These are phyloP conservation scores for Phoenix roebelenii DNA, from an alignment of 176 grass and related monocot genomes.

Conservation along the genomic window DNA sequence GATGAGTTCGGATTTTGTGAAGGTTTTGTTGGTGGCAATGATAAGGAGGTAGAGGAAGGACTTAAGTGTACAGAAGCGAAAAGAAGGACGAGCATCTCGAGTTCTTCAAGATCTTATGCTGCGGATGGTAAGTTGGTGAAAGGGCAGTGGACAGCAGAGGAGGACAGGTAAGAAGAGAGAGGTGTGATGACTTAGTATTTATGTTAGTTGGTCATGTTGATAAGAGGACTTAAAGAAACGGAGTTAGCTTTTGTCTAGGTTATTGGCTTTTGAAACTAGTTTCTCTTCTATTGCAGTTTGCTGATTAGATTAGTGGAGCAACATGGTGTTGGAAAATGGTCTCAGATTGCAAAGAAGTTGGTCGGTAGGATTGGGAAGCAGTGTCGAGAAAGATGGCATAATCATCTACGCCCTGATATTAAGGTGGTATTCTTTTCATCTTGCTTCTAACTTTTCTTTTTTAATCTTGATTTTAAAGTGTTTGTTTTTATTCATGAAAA, in stretches of 20 bases:
- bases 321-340: constrained; percentile 13
- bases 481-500: no score
- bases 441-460: not conserved
- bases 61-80: no score
- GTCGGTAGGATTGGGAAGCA: constrained; percentile 18
- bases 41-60: not conserved
- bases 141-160: no score
- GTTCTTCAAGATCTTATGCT: not conserved
- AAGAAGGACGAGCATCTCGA: not conserved
- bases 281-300: no score
- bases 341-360: constrained; percentile 2
- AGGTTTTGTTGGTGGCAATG: constrained; percentile 1
- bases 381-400: constrained; percentile 26
- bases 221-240: no score
- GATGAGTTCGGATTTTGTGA: constrained; percentile 23
- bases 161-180: no score
- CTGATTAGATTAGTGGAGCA: not conserved
- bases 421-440: constrained; percentile 17
- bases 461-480: no score
- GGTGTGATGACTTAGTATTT: no score
- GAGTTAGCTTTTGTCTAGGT: no score
- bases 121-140: not conserved
- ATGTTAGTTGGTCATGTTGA: no score
- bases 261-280: no score
- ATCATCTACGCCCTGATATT: constrained; percentile 19